A percentile compares a stretch with the other conserved stretches of the same genome.
phyloP scores from a whole-genome alignment of 495 filamentous ascomycete genomes.

The Aspergillus heteromorphus region DNA sequence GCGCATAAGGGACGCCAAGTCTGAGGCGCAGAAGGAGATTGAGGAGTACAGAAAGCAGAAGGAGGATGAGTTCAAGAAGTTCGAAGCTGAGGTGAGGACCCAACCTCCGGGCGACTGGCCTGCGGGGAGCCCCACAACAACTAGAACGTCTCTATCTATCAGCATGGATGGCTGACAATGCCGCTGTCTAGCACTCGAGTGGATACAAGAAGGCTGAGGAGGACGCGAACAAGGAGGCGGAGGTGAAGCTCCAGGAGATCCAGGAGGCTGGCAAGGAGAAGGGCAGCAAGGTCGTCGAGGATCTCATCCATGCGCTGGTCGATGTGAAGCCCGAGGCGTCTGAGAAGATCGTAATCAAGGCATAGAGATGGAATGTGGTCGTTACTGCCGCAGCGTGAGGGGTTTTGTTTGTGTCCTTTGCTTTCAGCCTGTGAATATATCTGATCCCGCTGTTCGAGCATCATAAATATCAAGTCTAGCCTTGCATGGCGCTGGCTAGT shows the following conservation, averaged over 20 bases:
- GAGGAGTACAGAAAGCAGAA: constrained; percentile 88
- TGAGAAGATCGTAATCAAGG: constrained; percentile 41
- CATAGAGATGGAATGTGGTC: constrained; percentile 29
- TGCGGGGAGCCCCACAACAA: background rate
- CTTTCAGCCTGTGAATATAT: constrained; percentile 16
- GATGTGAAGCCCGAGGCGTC: constrained; percentile 70
- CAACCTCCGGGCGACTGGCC: background rate
- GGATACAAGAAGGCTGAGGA: constrained; percentile 85
- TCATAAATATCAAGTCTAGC: background rate
- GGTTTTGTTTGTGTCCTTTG: constrained; percentile 12
- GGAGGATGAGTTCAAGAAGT: constrained; percentile 92
- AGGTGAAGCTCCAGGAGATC: constrained; percentile 77
- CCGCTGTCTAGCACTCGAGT: constrained; percentile 60
- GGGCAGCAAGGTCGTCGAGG: constrained; percentile 71
- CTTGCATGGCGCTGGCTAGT: background rate
- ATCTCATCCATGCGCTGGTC: constrained; percentile 72
- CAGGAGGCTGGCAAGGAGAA: constrained; percentile 70
- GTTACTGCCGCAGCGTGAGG: constrained; percentile 14
- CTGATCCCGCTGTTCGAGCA: constrained; percentile 2
- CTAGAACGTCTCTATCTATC: too few relatives aligned
- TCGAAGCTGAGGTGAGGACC: constrained; percentile 74
- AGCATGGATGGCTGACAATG: background rate
- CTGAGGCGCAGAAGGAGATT: constrained; percentile 96
- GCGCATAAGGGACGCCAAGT: constrained; percentile 89
- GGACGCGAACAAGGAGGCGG: constrained; percentile 76